phyloP scores from a whole-genome alignment of 164 flowering plant species.

The Liquidambar formosana region DNA sequence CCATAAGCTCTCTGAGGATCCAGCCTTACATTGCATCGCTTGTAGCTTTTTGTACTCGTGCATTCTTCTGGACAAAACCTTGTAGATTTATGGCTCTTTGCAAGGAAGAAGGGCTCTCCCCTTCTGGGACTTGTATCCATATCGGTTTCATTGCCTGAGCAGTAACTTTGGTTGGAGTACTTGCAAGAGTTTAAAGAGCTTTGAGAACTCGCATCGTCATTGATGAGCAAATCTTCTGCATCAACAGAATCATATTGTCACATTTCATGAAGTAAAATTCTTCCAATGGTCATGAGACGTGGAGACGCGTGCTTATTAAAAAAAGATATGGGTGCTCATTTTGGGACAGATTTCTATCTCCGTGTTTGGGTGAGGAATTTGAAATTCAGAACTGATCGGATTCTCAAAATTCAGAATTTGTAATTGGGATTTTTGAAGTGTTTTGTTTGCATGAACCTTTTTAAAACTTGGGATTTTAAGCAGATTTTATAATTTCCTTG shows the following conservation, averaged over 20 bases:
- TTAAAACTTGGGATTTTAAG: too few relatives aligned
- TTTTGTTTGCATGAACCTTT: too few relatives aligned
- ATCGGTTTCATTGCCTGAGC: conserved; percentile 39
- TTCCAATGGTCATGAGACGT: too few relatives aligned
- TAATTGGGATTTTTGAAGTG: too few relatives aligned
- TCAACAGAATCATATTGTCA: background rate
- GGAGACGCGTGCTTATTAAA: too few relatives aligned
- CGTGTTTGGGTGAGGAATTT: too few relatives aligned
- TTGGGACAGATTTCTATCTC: too few relatives aligned
- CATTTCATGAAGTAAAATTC: too few relatives aligned
- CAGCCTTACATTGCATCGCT: background rate
- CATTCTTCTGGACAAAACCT: conserved; percentile 51
- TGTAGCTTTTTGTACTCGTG: background rate
- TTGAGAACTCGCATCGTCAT: conserved; percentile 67
- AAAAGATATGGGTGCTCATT: too few relatives aligned
- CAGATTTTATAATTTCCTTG: too few relatives aligned
- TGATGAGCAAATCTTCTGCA: conserved; percentile 37
- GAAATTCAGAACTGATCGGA: too few relatives aligned
- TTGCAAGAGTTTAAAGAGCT: conserved; percentile 45
- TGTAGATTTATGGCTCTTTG: conserved; percentile 34
- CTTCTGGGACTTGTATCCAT: conserved; percentile 18
- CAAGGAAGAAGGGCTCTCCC: conserved; percentile 16
- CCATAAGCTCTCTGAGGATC: conserved; percentile 1
- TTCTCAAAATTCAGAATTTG: too few relatives aligned
- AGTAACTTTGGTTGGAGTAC: conserved; percentile 49